Percentiles rank a stretch among this genome's conserved stretches.
phyloP scores from a whole-genome alignment of 2,329 filamentous ascomycete species.

The Fusarium domesticum region DNA sequence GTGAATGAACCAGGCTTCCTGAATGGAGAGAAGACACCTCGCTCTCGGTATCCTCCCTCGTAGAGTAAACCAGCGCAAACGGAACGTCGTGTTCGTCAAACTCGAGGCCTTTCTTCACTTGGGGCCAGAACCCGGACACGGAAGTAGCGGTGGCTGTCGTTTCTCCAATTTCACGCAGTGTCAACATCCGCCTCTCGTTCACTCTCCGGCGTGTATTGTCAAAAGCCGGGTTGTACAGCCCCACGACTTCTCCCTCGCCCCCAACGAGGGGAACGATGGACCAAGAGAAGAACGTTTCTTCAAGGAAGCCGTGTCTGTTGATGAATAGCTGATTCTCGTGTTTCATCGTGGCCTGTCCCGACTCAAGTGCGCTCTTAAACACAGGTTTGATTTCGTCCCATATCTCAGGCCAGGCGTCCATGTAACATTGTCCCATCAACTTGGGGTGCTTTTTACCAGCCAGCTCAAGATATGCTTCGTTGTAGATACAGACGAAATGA shows the following conservation, averaged over 20 bases:
- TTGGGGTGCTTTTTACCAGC: slow-evolving; percentile 74
- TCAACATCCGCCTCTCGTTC: slow-evolving; percentile 76
- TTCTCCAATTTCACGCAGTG: slow-evolving; percentile 73
- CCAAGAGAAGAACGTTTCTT: slow-evolving; percentile 83
- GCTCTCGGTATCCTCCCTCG: slow-evolving; percentile 67
- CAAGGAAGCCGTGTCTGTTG: slow-evolving; percentile 63
- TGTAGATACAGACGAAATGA: slow-evolving; percentile 67
- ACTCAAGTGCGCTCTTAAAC: slow-evolving; percentile 63
- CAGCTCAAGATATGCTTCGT: slow-evolving; percentile 67
- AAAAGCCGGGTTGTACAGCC: slow-evolving; percentile 76
- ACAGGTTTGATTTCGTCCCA: slow-evolving; percentile 68
- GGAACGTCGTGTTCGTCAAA: slow-evolving; percentile 74
- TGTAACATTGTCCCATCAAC: slow-evolving; percentile 71
- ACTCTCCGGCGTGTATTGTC: slow-evolving; percentile 78
- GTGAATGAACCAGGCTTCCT: slow-evolving; percentile 58
- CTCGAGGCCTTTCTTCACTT: slow-evolving; percentile 66
- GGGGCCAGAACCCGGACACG: slow-evolving; percentile 69
- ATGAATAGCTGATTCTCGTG: slow-evolving; percentile 77
- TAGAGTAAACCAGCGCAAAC: slow-evolving; percentile 74
- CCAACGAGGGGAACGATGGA: slow-evolving; percentile 76
- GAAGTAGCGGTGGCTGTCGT: slow-evolving; percentile 69
- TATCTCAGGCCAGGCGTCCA: slow-evolving; percentile 68
- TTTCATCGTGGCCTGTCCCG: slow-evolving; percentile 79
- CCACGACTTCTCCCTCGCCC: slow-evolving; percentile 68
- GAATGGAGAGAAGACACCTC: slow-evolving; percentile 71